Percentiles rank a stretch among this genome's conserved stretches.
These are phyloP conservation scores for Sungouiozyma intestinalis DNA, from an alignment of 805 yeast species.

Conservation along the genomic window DNA sequence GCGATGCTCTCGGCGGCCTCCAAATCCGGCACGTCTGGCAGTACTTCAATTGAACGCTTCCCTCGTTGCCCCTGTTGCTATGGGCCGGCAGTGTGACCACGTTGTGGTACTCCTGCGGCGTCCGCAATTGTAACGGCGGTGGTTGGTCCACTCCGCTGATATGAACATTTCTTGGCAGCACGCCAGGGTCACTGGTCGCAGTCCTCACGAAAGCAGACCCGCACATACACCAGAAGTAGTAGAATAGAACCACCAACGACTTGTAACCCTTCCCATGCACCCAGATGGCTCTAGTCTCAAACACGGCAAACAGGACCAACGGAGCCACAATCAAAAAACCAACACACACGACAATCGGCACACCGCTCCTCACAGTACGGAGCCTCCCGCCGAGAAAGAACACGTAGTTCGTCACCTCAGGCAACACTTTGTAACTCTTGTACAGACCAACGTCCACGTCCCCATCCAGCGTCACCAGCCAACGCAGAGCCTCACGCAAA, in stretches of 20 bases:
- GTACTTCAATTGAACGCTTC: slow-evolving; percentile 37
- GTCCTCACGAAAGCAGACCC: slow-evolving; percentile 42
- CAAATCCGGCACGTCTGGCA: slow-evolving; percentile 59
- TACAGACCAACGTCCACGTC: slow-evolving; percentile 7
- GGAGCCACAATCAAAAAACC: slow-evolving; percentile 32
- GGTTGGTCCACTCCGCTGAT: slow-evolving; percentile 30
- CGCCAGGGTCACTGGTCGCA: slow-evolving; percentile 59
- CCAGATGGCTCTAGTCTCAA: slow-evolving; percentile 30
- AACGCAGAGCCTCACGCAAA: slow-evolving; percentile 4
- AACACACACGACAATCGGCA: slow-evolving; percentile 29
- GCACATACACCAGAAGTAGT: slow-evolving; percentile 46
- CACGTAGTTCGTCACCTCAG: slow-evolving; percentile 29
- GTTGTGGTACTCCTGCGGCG: slow-evolving; percentile 52
- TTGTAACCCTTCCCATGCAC: slow-evolving; percentile 12
- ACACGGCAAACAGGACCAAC: slow-evolving; percentile 43
- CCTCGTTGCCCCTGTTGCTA: slow-evolving; percentile 6
- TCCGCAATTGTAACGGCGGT: slow-evolving; percentile 10
- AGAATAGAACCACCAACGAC: slow-evolving; percentile 38
- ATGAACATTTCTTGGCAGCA: slow-evolving; percentile 58
- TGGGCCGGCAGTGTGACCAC: slow-evolving; percentile 28
- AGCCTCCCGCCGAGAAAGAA: slow-evolving; percentile 61
- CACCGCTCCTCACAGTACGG: slow-evolving; percentile 33
- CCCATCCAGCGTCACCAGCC: slow-evolving; percentile 20
- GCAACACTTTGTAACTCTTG: slow-evolving; percentile 15
- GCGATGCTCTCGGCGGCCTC: slow-evolving; percentile 70